Conservation (phyloP, 768 basidiomycete genomes). For the Lentinula edodes region DNA sequence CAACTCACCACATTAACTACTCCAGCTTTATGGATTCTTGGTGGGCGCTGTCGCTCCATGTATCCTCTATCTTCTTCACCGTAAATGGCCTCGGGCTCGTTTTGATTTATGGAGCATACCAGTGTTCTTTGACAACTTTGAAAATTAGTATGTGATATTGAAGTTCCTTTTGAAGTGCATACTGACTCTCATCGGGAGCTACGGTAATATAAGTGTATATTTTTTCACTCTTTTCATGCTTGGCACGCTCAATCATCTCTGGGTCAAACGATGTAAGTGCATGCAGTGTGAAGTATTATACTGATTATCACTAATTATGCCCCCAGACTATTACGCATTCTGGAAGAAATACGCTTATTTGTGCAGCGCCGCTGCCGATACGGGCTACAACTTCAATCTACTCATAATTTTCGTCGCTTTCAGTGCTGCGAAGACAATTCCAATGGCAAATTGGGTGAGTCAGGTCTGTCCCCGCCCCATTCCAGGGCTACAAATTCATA, state of each 20-base stretch:
- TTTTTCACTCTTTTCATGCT: conserved; percentile 17
- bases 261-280: conserved; percentile 17
- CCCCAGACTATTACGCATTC: conserved; percentile 12
- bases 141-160: conserved; percentile 9
- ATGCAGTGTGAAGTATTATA: background rate
- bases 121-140: conserved; percentile 17
- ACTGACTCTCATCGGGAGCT: conserved; percentile 5
- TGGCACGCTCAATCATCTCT: conserved; percentile 18
- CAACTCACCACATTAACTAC: background rate
- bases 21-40: conserved; percentile 18
- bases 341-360: conserved; percentile 22
- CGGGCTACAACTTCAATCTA: conserved; percentile 21
- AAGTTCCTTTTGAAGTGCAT: background rate
- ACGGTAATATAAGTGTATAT: conserved; percentile 16
- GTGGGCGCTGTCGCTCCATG: conserved; percentile 15
- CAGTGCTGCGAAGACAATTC: conserved; percentile 16
- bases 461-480: no score
- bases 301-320: background rate
- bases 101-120: conserved; percentile 18
- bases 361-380: conserved; percentile 18
- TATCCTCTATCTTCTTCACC: conserved; percentile 17
- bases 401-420: conserved; percentile 20
- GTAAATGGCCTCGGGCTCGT: conserved; percentile 13
- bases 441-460: conserved; percentile 16
- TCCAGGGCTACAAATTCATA: no score